These are phyloP conservation scores for Candida tetrigidarum DNA, from an alignment of 1,139 yeast genomes.

Conservation along the genomic window DNA sequence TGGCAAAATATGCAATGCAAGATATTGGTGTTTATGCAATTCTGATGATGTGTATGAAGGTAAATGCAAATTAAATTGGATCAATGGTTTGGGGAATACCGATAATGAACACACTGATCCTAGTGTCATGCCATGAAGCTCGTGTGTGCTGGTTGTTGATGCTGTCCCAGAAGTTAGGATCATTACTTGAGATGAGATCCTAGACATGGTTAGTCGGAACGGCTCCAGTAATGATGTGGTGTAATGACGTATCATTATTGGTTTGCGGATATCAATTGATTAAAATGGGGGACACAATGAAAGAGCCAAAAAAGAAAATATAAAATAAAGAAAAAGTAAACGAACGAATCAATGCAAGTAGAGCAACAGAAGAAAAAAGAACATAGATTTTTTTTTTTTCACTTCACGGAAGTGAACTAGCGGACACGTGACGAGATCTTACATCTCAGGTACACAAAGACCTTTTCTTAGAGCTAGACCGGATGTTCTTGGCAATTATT, in stretches of 20 bases:
- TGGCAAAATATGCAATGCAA: conserved; percentile 78
- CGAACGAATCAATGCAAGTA: no score
- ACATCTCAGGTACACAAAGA: not conserved
- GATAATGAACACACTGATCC: conserved; percentile 83
- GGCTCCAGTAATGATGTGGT: conserved; percentile 13
- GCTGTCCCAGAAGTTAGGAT: conserved; percentile 29
- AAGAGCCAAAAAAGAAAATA: not conserved
- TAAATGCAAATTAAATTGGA: conserved; percentile 81
- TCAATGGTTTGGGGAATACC: conserved; percentile 68
- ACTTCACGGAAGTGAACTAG: not conserved
- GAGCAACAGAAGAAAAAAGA: conserved; percentile 1
- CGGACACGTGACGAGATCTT: not conserved
- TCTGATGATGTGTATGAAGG: conserved; percentile 79
- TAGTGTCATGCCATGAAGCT: conserved; percentile 75
- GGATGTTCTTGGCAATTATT: no score
- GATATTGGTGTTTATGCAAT: conserved; percentile 52
- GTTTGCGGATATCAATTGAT: no score
- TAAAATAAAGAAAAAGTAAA: not conserved
- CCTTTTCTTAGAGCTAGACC: not conserved
- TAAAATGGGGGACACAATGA: no score
- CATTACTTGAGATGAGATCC: conserved; percentile 50
- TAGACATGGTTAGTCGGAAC: conserved; percentile 42
- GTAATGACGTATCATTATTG: conserved; percentile 6
- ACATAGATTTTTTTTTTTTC: no score
- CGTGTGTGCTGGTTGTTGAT: conserved; percentile 13